Base-by-base conservation (phyloP, 1,284 basidiomycete genomes). In the Tilletiopsis washingtonensis region DNA sequence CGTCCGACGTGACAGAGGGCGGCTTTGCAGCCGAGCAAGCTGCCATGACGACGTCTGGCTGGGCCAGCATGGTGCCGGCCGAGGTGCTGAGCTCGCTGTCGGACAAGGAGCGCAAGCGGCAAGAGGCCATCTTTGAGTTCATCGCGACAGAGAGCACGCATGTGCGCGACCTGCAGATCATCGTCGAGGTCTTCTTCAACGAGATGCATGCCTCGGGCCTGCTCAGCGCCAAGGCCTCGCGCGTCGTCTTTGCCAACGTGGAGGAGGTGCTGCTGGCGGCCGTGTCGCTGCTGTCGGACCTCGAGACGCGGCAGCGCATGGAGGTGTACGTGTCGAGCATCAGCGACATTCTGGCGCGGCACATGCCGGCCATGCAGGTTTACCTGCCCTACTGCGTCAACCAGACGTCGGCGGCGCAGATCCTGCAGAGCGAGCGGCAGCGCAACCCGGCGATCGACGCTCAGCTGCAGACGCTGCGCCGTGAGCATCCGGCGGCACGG, bases 361-460 rank as follows among this genome's bases (percentile, higher is more conserved):
- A 90, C 67, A 82, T 93, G 74, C 76, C 80, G 0, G 82, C 82
- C 53, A 85, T 94, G 81, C 77, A 75, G 3, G 81, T 86, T 14
- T 93, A 93, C 42, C 63, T 91, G 83, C 84, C 84, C 41, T 96
- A 96, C 71, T 97, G 91, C 62, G 81, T 89, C 53, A 93, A 96
- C 63, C 91, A 96, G 74, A 78, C 77, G 15, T 83, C 80, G 17
- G 89, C 88, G 0, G 84, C 84, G 59, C 84, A 83, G 62, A 81
- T 86, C 9, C 77, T 97, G 7, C 82, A 86, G 59, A 82, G 84
- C 0, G 75, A 91, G 45, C 78, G 88, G 43, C 79, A 83, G 49
- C 77, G 79, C 1, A 84, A 88, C 56, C 77, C 81, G 0, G 79
- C 82, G 23, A 74, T 96, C 3, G 81, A 81, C 1, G 68, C 75